Evolutionary conservation across 2,329 filamentous ascomycete genomes (phyloP), one percentile per base, ranked within the genome.

Genomic region (Whalleya microplaca): DNA sequence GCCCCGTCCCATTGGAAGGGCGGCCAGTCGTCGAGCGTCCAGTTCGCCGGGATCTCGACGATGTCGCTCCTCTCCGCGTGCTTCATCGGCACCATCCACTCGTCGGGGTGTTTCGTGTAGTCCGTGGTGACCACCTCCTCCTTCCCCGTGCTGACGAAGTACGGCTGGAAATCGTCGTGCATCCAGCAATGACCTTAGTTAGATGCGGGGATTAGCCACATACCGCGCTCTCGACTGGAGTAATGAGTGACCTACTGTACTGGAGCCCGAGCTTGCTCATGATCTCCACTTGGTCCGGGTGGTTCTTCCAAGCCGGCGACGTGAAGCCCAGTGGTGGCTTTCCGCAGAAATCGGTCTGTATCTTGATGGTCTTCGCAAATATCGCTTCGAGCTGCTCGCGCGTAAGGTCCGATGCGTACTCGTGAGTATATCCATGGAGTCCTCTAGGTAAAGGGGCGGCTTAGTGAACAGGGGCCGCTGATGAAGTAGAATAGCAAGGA

Each of bases 101-200:
- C 18, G 29, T 47, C 44, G 27, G 50, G 50, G 42, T 53, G 32
- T 20, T 47, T 14, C n/a, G 12, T 19, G 37, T 53, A 53, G 44
- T 46, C 20, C 5, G 50, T 53, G 20, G 41, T 20, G 20, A 45
- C 23, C 3, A 53, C 44, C 16, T n/a, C n/a, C 19, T 53, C 45
- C 12, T 21, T 21, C 23, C 23, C 43, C 20, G 41, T 40, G n/a
- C 32, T 19, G 32, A 40, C 50, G 19, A 21, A 53, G 37, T 53
- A 53, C 10, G 50, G 50, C 44, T 43, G 50, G 44, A 21, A 53
- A 42, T 53, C 50, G 44, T 53, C 32, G 44, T 53, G 50, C 43
- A 53, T 53, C n/a, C 45, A 40, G 20, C 32, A 53, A 32, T 53
- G 50, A 32, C 42, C 50, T 29, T 5, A 5, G 27, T 12, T 5